Evolutionary conservation across 148 eudicot species (phyloP).

Genomic region (Polygonum aviculare): DNA sequence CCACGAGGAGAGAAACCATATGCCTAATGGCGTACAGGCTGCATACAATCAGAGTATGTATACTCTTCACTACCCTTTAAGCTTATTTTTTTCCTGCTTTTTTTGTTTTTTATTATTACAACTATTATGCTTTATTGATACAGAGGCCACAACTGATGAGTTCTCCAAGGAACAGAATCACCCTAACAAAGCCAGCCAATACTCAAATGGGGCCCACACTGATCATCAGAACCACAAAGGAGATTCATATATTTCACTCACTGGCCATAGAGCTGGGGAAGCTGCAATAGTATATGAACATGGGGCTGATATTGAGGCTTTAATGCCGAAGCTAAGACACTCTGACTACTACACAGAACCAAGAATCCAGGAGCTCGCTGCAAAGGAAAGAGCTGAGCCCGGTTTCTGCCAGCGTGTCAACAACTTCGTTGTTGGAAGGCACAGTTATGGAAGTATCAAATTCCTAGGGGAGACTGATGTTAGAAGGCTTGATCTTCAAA

Average conservation of each 20-base stretch:
- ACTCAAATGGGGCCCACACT: conserved; percentile 30
- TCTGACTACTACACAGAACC: conserved; percentile 97
- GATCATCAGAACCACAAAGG: conserved; percentile 37
- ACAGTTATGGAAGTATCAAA: conserved; percentile 76
- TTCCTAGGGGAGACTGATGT: conserved; percentile 95
- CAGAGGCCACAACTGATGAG: conserved; percentile 41
- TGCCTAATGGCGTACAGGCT: conserved; percentile 34
- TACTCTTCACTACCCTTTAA: conserved; percentile 4
- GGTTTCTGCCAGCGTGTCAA: conserved; percentile 74
- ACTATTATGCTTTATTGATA: not conserved
- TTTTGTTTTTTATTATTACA: not conserved
- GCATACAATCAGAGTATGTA: conserved; percentile 45
- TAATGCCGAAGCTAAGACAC: conserved; percentile 91
- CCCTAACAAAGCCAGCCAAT: conserved; percentile 27
- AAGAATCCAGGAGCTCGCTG: conserved; percentile 80
- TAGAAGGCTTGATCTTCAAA: conserved; percentile 76
- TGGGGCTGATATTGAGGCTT: conserved; percentile 82
- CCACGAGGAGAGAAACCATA: conserved; percentile 21
- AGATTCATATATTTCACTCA: conserved; percentile 56
- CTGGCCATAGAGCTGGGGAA: conserved; percentile 86
- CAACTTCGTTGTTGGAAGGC: conserved; percentile 82
- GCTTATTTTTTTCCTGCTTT: not conserved
- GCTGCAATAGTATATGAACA: conserved; percentile 86
- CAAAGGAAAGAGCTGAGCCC: conserved; percentile 88
- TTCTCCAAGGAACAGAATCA: conserved; percentile 29